These are phyloP conservation scores for Phytopythium mirpurense DNA, from an alignment of 352 stramenopile species.

Conservation along the genomic window DNA sequence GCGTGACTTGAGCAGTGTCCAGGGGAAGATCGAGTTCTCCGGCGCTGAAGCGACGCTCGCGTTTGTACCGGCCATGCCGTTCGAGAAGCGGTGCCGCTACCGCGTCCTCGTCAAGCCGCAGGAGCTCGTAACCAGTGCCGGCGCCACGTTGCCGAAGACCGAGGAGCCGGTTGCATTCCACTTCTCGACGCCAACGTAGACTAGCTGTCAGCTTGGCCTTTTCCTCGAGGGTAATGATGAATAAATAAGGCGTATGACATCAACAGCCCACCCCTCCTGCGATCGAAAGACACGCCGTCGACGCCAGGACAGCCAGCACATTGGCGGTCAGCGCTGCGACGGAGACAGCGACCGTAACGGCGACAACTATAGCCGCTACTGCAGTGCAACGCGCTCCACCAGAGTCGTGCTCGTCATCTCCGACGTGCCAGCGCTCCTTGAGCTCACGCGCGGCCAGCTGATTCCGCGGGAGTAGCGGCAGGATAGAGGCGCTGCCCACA, in stretches of 20 bases:
- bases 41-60: conserved; percentile 8
- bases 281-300: conserved; percentile 49
- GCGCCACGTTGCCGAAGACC: conserved; percentile 14
- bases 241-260: background rate
- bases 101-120: conserved; percentile 17
- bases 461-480: conserved; percentile 53
- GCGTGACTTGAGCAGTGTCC: conserved; percentile 13
- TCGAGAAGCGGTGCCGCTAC: conserved; percentile 22
- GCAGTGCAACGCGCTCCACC: conserved; percentile 14
- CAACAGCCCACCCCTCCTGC: conserved; percentile 55
- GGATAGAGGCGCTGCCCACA: conserved; percentile 29
- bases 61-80: conserved; percentile 16
- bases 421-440: conserved; percentile 11
- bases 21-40: conserved; percentile 19
- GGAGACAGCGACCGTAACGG: conserved; percentile 21
- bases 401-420: conserved; percentile 37
- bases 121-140: conserved; percentile 23
- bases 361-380: conserved; percentile 48
- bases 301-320: conserved; percentile 52
- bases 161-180: conserved; percentile 11
- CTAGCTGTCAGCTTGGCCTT: background rate
- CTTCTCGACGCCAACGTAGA: conserved; percentile 19
- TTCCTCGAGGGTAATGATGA: background rate
- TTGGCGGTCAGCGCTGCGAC: conserved; percentile 43
- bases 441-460: conserved; percentile 39